Evolutionary conservation across 305 asterid species (phyloP).

Genomic region (Fraxinus nigra): DNA sequence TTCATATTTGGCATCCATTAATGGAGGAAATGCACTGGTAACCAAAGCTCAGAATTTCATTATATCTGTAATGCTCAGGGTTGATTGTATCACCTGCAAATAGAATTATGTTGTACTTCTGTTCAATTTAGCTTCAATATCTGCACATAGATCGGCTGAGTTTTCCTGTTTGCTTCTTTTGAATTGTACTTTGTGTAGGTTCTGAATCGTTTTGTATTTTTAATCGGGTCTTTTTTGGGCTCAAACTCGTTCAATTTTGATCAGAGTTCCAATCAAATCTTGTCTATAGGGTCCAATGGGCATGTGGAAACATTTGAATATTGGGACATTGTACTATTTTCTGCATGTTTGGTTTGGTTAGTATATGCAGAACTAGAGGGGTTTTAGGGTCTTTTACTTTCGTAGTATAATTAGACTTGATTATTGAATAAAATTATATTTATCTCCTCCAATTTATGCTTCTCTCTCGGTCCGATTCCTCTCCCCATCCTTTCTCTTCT

Average conservation of each 20-base stretch:
- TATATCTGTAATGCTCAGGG: slow-evolving; percentile 3
- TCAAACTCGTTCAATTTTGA: neutral
- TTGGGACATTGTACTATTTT: neutral
- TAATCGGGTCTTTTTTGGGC: neutral
- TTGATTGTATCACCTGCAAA: slow-evolving; percentile 1
- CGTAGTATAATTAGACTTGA: neutral
- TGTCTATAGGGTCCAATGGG: neutral
- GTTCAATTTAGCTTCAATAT: neutral
- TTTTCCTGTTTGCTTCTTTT: neutral
- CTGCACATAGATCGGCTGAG: neutral
- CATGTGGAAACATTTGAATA: neutral
- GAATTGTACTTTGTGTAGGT: neutral
- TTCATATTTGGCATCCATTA: slow-evolving; percentile 2
- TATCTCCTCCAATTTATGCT: neutral
- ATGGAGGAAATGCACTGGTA: neutral
- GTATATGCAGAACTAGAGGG: neutral
- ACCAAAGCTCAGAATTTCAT: neutral
- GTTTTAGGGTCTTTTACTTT: neutral
- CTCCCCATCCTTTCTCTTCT: neutral
- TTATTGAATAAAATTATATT: neutral
- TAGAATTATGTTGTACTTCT: neutral
- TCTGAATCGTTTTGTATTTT: neutral
- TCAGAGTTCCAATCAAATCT: neutral
- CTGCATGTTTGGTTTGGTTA: neutral
- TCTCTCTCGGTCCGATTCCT: neutral